Evolutionary conservation across 1,284 basidiomycete species (phyloP).

Genomic region (Hymenochaete sp.): DNA sequence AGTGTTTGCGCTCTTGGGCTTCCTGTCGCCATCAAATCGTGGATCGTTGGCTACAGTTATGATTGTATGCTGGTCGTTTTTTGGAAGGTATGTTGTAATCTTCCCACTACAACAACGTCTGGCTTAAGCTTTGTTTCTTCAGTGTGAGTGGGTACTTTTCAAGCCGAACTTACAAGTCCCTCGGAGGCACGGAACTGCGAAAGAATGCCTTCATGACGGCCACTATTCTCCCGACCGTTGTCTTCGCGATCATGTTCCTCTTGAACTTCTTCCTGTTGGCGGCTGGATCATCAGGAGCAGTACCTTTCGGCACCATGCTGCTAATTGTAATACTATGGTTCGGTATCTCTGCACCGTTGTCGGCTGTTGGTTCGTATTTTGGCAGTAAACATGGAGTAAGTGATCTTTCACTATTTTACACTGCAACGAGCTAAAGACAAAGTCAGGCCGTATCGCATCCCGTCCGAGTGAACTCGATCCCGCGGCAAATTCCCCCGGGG

Average conservation of each 20-base stretch:
- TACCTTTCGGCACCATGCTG: constrained; percentile 93
- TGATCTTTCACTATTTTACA: constrained; percentile 8
- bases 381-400: constrained; percentile 84
- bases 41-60: constrained; percentile 94
- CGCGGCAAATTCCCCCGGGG: constrained; percentile 79
- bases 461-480: constrained; percentile 87
- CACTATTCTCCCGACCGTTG: constrained; percentile 78
- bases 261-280: constrained; percentile 82
- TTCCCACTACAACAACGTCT: not conserved
- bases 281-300: constrained; percentile 87
- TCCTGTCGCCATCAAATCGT: constrained; percentile 92
- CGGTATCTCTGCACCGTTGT: constrained; percentile 84
- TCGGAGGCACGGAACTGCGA: constrained; percentile 75
- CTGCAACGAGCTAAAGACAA: constrained; percentile 9
- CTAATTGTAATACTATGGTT: constrained; percentile 93
- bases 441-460: constrained; percentile 64
- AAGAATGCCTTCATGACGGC: constrained; percentile 86
- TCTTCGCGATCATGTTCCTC: constrained; percentile 78
- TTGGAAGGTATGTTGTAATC: constrained; percentile 54
- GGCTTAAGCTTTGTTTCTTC: constrained; percentile 5
- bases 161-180: constrained; percentile 72
- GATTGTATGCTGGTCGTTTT: constrained; percentile 93
- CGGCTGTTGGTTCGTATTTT: constrained; percentile 64
- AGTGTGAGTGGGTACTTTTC: constrained; percentile 89
- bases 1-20: constrained; percentile 97